Base-by-base conservation (phyloP, 78 protist genomes). In the Dictyostelium firmibasis region DNA sequence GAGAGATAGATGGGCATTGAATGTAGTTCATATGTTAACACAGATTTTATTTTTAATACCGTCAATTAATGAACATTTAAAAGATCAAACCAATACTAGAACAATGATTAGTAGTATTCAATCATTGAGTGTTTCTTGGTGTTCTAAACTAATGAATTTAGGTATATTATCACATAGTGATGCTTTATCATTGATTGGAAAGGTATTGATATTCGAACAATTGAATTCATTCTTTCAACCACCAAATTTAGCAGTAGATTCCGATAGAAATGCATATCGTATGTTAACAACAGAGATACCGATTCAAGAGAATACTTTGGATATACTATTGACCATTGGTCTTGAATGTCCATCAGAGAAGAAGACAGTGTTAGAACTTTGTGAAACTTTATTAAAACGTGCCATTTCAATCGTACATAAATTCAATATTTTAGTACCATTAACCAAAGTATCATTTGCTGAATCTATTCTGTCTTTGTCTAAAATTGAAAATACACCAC, bases 191-290 rank as follows among this genome's bases (percentile, higher is more conserved):
- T 50, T 70, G 4, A 78, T 89, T 33, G 35, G 33, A 36, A 78
- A 69, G 27, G 13, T 89, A 27, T 47, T 89, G 16, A 38, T 81
- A 18, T 69, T 89, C 7, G 94, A 89, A 23, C 86, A 81, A 14
- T 57, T 89, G 18, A 50, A 35, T 14, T 70, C 94, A 10, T 89
- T 43, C 53, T 89, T 89, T 69, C 77, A 29, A 64, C 4, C 79
- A 20, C 50, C 87, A 3, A 64, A 44, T 25, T 18, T 57, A 29
- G 83, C 83, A 3, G 44, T 81, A 1, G 94, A 89, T 36, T 36
- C 86, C 2, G 94, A 89, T 89, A 25, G 94, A n/a, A 69, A 31
- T 47, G 86, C 94, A 20, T 89, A 89, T 81, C 44, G 94, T 20
- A 81, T 89, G 23, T 27, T 89, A 5, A 38, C 83, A 0, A 81